Base-by-base conservation (phyloP, 441 rosid species). In the Euphorbia corollata region DNA sequence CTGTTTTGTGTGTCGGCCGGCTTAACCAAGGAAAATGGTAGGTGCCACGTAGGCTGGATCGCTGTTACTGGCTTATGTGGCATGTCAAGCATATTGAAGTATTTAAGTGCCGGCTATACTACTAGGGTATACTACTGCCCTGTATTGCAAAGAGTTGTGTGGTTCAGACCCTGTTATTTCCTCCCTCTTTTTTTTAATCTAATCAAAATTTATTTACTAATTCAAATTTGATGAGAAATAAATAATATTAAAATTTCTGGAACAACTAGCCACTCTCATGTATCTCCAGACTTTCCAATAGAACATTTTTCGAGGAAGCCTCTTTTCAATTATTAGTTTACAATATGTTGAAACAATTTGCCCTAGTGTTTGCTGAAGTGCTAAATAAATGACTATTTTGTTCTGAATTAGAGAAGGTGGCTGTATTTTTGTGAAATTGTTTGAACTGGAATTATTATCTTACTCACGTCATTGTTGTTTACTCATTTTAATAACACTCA, bases 351-450 rank as follows among this genome's bases (percentile, higher is more conserved):
- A 47, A 16, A 9, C 18, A 0, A 36, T 13, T 41, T 8, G 13
- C 12, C 7, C 45, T 13, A 11, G 3, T 24, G 39, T 6, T n/a
- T 27, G 13, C 43, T 64, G 59, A 58, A 45, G 53, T 0, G 45
- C 11, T 22, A 18, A 50, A 34, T 32, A 12, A 0, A 9, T 34
- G 8, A 59, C 30, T 59, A 6, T 59, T 61, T 10, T 8, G 9
- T 59, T 19, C 32, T 8, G 30, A 68, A 9, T 32, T 24, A 60
- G 12, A 20, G 24, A 34, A 61, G 9, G 50, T 15, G 39, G 36
- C 47, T 48, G 32, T 68, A 30, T 19, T 57, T 0, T 60, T 59
- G 38, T 59, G 65, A 55, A 67, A 22, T 48, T 60, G 45, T 20
- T 32, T 9, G 12, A 18, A 50, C 48, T 50, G 58, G 53, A 27